Evolutionary conservation across 257 asterid species (phyloP).

Genomic region (Jacaranda copaia): DNA sequence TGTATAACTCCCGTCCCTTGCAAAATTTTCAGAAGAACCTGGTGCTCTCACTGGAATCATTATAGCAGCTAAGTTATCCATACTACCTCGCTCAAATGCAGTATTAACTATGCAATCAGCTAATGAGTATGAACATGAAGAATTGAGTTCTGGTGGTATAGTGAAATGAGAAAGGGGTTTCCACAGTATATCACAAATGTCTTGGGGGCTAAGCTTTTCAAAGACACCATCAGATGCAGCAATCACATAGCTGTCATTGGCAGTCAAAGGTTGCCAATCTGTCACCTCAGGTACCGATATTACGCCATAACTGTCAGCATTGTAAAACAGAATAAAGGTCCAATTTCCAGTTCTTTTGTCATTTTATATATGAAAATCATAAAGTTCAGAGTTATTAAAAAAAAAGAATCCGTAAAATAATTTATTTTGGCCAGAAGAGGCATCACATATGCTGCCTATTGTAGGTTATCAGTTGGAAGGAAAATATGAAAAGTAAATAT

Average conservation of each 20-base stretch:
- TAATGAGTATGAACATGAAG: conserved; percentile 70
- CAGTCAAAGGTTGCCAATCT: conserved; percentile 86
- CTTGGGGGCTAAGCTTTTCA: conserved; percentile 88
- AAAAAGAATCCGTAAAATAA: background rate
- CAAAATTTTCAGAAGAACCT: conserved; percentile 44
- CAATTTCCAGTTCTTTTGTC: conserved; percentile 11
- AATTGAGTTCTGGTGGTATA: conserved; percentile 48
- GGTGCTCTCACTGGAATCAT: conserved; percentile 62
- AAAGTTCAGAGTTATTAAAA: background rate
- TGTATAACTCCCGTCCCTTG: conserved; percentile 45
- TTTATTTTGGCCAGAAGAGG: conserved; percentile 7
- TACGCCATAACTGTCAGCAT: conserved; percentile 83
- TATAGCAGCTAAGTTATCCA: conserved; percentile 89
- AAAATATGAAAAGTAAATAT: background rate
- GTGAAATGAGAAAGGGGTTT: conserved; percentile 59
- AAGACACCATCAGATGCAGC: conserved; percentile 94
- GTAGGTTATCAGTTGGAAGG: conserved; percentile 20
- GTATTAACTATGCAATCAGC: conserved; percentile 87
- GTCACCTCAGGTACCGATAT: conserved; percentile 97
- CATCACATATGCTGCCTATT: conserved; percentile 10
- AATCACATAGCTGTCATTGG: conserved; percentile 86
- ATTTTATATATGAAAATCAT: conserved; percentile 20
- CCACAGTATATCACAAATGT: conserved; percentile 83
- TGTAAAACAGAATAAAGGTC: conserved; percentile 38
- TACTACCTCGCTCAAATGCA: conserved; percentile 86